Percentiles rank a stretch among this genome's conserved stretches.
phyloP scores from a whole-genome alignment of 805 yeast genomes.

The Candida andamanensis region DNA sequence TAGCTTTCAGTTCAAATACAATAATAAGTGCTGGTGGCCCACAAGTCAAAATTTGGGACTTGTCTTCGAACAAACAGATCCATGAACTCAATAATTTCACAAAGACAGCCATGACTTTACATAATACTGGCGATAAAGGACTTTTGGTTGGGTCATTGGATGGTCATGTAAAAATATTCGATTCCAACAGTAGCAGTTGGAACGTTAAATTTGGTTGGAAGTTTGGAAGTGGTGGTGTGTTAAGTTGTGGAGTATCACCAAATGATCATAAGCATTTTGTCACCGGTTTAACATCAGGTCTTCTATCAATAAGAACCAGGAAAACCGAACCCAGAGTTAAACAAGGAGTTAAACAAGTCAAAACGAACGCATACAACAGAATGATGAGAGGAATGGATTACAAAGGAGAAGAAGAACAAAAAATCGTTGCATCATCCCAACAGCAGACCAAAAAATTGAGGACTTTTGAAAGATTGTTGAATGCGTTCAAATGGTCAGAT shows the following conservation, averaged over 20 bases:
- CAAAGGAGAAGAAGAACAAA: constrained; percentile 82
- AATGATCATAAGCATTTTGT: constrained; percentile 72
- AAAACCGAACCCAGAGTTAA: constrained; percentile 57
- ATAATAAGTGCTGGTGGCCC: constrained; percentile 79
- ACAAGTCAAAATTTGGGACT: constrained; percentile 84
- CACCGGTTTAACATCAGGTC: constrained; percentile 86
- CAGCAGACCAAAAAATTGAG: constrained; percentile 55
- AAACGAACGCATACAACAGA: constrained; percentile 63
- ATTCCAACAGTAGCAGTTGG: constrained; percentile 66
- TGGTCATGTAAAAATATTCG: constrained; percentile 96
- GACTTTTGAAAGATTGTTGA: constrained; percentile 77
- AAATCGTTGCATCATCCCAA: constrained; percentile 49
- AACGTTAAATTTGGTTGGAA: constrained; percentile 96
- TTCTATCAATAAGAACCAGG: constrained; percentile 83
- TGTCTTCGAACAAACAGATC: constrained; percentile 68
- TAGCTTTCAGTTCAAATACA: constrained; percentile 71
- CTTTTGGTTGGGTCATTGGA: constrained; percentile 91
- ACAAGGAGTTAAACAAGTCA: constrained; percentile 45
- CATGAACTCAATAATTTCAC: constrained; percentile 81
- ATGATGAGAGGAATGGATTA: constrained; percentile 91
- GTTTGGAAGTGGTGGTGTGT: constrained; percentile 82
- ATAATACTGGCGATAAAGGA: constrained; percentile 70
- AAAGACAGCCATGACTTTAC: constrained; percentile 85
- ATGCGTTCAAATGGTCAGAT: constrained; percentile 87
- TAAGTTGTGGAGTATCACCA: constrained; percentile 87